phyloP scores from a whole-genome alignment of 73 alveolate species.

The Paramecium primaurelia region DNA sequence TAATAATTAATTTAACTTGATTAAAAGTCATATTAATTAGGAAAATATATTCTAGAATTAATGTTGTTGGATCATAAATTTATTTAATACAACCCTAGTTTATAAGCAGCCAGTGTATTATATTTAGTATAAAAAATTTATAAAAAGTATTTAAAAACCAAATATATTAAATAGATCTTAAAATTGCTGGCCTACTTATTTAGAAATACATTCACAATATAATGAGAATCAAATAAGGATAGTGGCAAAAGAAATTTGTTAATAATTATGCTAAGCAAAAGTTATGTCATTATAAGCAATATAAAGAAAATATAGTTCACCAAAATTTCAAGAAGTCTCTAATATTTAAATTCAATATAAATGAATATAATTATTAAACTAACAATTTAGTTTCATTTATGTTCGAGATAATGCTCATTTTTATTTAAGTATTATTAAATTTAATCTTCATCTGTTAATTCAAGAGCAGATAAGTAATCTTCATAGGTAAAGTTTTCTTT shows the following conservation, averaged over 20 bases:
- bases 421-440: neutral
- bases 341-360: neutral
- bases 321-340: conserved; percentile 9
- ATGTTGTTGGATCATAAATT: conserved; percentile 64
- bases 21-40: conserved; percentile 65
- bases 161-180: neutral
- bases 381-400: neutral
- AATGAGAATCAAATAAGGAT: neutral
- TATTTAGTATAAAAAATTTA: conserved; percentile 39
- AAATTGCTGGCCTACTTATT: neutral
- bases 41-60: conserved; percentile 69
- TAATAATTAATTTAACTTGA: conserved; percentile 59
- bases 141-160: neutral
- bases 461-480: neutral
- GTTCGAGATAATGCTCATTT: neutral
- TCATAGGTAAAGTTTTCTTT: neutral
- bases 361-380: neutral
- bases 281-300: neutral
- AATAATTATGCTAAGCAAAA: neutral
- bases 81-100: conserved; percentile 62
- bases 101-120: conserved; percentile 58
- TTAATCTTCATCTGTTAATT: neutral
- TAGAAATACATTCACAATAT: neutral
- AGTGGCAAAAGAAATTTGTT: neutral
- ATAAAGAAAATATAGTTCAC: neutral